Conservation (phyloP, 2,329 filamentous ascomycete genomes). For the Microsporum canis region DNA sequence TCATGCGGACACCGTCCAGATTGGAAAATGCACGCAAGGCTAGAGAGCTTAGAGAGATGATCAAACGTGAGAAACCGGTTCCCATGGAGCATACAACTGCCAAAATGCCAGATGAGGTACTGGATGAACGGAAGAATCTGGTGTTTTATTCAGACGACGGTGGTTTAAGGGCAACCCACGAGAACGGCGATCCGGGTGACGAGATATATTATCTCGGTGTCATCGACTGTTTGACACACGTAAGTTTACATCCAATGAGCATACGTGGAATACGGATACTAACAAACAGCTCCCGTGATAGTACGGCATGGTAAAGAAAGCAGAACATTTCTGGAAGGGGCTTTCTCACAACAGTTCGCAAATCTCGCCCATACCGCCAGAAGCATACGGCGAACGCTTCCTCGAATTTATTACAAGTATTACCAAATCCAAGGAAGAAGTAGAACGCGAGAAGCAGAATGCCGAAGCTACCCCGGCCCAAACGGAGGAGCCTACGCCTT, state of each 20-base stretch:
- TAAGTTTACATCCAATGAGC: slow-evolving; percentile 41
- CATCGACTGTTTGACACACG: slow-evolving; percentile 94
- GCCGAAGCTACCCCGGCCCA: slow-evolving; percentile 21
- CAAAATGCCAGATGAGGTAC: slow-evolving; percentile 82
- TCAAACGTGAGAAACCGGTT: slow-evolving; percentile 86
- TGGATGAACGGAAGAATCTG: slow-evolving; percentile 62
- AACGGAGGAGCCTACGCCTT: slow-evolving; percentile 11
- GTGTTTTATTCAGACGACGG: slow-evolving; percentile 92
- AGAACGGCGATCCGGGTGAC: slow-evolving; percentile 71
- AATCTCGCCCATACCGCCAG: slow-evolving; percentile 84
- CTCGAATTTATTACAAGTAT: slow-evolving; percentile 82
- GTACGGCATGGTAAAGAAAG: slow-evolving; percentile 90
- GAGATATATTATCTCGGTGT: slow-evolving; percentile 97
- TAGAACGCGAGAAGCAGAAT: slow-evolving; percentile 40
- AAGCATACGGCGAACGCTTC: slow-evolving; percentile 87
- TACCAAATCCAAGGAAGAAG: slow-evolving; percentile 82
- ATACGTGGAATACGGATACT: neutral
- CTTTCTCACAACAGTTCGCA: slow-evolving; percentile 69
- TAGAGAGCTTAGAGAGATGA: slow-evolving; percentile 78
- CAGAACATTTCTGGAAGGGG: slow-evolving; percentile 96
- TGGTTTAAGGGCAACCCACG: slow-evolving; percentile 83
- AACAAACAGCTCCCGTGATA: neutral
- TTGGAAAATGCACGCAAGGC: slow-evolving; percentile 85
- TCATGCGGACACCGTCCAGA: slow-evolving; percentile 86
- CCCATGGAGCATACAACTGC: slow-evolving; percentile 73